Percentiles rank a stretch among this genome's conserved stretches.
These are phyloP conservation scores for Earliella scabrosa DNA, from an alignment of 1,284 basidiomycete species.

Conservation along the genomic window DNA sequence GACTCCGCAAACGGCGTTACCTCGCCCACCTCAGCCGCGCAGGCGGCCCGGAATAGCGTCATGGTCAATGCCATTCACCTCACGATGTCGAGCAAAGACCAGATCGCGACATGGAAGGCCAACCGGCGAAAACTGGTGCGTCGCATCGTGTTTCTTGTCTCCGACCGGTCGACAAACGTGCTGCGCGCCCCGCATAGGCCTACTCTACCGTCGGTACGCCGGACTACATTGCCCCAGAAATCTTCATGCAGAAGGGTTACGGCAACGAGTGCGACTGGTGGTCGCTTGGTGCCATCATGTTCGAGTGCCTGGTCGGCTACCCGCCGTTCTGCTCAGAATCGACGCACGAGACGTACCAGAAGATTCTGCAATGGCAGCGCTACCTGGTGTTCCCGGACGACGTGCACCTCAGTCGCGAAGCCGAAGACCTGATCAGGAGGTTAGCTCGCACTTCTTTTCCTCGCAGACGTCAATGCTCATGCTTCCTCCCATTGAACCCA, in stretches of 20 bases:
- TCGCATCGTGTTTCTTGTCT: slow-evolving; percentile 8
- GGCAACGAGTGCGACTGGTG: slow-evolving; percentile 99
- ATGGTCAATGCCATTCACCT: slow-evolving; percentile 96
- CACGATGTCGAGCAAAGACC: slow-evolving; percentile 91
- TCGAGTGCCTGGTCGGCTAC: slow-evolving; percentile 97
- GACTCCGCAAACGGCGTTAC: slow-evolving; percentile 53
- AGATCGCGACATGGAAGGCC: slow-evolving; percentile 99
- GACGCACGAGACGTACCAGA: slow-evolving; percentile 97
- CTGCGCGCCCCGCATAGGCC: slow-evolving; percentile 71
- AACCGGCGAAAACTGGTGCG: slow-evolving; percentile 92
- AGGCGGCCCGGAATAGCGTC: slow-evolving; percentile 80
- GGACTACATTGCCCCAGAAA: slow-evolving; percentile 99
- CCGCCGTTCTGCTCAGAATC: slow-evolving; percentile 98
- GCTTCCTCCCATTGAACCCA: not conserved
- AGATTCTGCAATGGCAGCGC: slow-evolving; percentile 95
- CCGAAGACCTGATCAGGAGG: slow-evolving; percentile 90
- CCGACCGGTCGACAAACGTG: slow-evolving; percentile 4
- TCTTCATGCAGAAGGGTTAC: slow-evolving; percentile 97
- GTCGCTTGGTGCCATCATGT: slow-evolving; percentile 98
- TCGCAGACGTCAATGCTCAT: not conserved
- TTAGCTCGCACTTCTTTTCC: slow-evolving; percentile 36
- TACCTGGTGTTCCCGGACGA: slow-evolving; percentile 96
- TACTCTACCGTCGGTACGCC: slow-evolving; percentile 99
- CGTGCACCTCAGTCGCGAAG: slow-evolving; percentile 91
- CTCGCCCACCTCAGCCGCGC: slow-evolving; percentile 44